These are phyloP conservation scores for Ulota crispa DNA, from an alignment of 225 moss, liverwort and hornwort genomes.

Conservation along the genomic window DNA sequence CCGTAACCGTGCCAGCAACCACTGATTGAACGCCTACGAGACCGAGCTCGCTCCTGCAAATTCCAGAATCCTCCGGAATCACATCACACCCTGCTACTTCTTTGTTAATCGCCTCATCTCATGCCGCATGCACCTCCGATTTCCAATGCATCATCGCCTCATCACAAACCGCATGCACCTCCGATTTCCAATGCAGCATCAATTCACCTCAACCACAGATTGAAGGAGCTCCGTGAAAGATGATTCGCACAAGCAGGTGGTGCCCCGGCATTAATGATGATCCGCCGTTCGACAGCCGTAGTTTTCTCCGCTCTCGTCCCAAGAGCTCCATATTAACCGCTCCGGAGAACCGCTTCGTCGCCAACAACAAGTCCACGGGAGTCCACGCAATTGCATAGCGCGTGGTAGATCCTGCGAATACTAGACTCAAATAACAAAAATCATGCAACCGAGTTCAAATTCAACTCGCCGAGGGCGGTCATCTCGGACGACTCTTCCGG, in stretches of 20 bases:
- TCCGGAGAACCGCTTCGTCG: not conserved
- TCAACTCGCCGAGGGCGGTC: constrained; percentile 20
- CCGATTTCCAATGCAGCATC: not conserved
- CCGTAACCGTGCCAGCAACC: no score
- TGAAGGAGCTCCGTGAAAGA: not conserved
- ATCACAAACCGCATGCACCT: not conserved
- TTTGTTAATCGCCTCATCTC: not conserved
- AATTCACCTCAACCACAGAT: not conserved
- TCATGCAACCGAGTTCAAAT: not conserved
- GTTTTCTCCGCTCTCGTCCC: not conserved
- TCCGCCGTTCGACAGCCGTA: not conserved
- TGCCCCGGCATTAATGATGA: not conserved
- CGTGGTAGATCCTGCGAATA: not conserved
- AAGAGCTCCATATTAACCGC: not conserved
- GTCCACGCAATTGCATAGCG: not conserved
- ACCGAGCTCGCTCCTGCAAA: not conserved
- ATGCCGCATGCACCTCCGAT: not conserved
- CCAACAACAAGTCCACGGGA: not conserved
- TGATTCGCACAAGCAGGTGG: not conserved
- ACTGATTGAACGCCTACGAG: not conserved
- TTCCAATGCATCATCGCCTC: not conserved
- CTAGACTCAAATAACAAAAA: not conserved
- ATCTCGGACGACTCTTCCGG: not conserved
- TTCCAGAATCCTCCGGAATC: not conserved
- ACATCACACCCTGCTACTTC: not conserved